Evolutionary conservation across 1,139 yeast species (phyloP), one percentile per base, ranked within the genome.

Genomic region (Candida tetrigidarum): DNA sequence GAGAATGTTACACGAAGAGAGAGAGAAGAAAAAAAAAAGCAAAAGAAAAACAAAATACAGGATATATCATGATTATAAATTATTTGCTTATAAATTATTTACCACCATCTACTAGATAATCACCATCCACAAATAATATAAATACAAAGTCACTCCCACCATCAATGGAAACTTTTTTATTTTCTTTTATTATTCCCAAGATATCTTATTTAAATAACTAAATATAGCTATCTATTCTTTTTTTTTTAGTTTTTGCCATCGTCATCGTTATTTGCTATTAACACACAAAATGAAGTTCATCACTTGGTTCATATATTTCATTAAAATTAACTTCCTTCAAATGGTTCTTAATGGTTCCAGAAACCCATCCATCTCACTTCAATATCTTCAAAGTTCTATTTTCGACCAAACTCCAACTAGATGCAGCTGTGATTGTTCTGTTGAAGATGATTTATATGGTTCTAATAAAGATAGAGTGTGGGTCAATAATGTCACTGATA

Each of bases 241-340:
- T n/a, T n/a, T n/a, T n/a, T n/a, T n/a, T n/a, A n/a, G n/a, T n/a
- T n/a, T n/a, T n/a, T n/a, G n/a, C n/a, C n/a, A n/a, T n/a, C n/a
- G 32, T 16, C 32, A 28, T 28, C 32, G 14, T 12, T 14, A 18
- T n/a, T 19, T 11, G 25, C 25, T 19, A 14, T 19, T 10, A 12
- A 32, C 25, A 32, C 15, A 32, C 23, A 29, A 8, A 5, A 72
- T 73, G 78, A 69, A 68, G 54, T 47, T 66, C 36, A 49, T 71
- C 11, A 52, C 67, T 32, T 59, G 70, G 49, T 52, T 71, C 20
- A 52, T 73, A 47, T 71, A 73, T 50, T 55, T 67, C 33, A 57
- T 74, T 42, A 72, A 73, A 53, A 60, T 69, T 33, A 74, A 74
- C 49, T 48, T 74, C 29, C 58, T 74, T 37, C 73, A 65, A 45